phyloP scores from a whole-genome alignment of 2,329 filamentous ascomycete genomes.

The Neonectria coccinea region DNA sequence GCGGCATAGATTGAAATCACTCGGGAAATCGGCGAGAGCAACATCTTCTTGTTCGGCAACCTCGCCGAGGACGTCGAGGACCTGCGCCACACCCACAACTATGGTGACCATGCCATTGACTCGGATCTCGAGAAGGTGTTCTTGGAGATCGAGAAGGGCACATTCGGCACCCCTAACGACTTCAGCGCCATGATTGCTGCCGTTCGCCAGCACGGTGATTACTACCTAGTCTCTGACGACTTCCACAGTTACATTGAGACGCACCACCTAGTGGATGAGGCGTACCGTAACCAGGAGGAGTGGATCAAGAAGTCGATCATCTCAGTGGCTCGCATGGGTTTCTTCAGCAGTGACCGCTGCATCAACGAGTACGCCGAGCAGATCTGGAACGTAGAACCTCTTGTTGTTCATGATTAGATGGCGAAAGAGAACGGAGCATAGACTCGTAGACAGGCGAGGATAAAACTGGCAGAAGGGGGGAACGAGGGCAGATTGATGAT shows the following conservation, averaged over 20 bases:
- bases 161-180: slow-evolving; percentile 81
- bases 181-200: slow-evolving; percentile 88
- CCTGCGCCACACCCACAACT: slow-evolving; percentile 89
- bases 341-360: slow-evolving; percentile 94
- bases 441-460: slow-evolving; percentile 24
- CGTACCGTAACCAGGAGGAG: slow-evolving; percentile 90
- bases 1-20: slow-evolving; percentile 85
- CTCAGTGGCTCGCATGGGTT: slow-evolving; percentile 93
- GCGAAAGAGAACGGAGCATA: slow-evolving; percentile 28
- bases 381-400: slow-evolving; percentile 96
- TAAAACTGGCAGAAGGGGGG: slow-evolving; percentile 20
- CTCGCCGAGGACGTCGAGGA: slow-evolving; percentile 97
- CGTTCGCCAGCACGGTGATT: slow-evolving; percentile 93
- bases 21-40: slow-evolving; percentile 93
- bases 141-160: slow-evolving; percentile 80
- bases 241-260: slow-evolving; percentile 96
- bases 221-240: slow-evolving; percentile 97
- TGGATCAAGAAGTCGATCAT: slow-evolving; percentile 93
- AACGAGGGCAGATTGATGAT: slow-evolving; percentile 32
- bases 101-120: slow-evolving; percentile 83
- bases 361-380: slow-evolving; percentile 97
- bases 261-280: slow-evolving; percentile 89
- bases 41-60: slow-evolving; percentile 98
- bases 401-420: slow-evolving; percentile 60
- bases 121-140: slow-evolving; percentile 84